Evolutionary conservation across 1,139 yeast genomes (phyloP).

Genomic region (Blastobotrys illinoisensis): DNA sequence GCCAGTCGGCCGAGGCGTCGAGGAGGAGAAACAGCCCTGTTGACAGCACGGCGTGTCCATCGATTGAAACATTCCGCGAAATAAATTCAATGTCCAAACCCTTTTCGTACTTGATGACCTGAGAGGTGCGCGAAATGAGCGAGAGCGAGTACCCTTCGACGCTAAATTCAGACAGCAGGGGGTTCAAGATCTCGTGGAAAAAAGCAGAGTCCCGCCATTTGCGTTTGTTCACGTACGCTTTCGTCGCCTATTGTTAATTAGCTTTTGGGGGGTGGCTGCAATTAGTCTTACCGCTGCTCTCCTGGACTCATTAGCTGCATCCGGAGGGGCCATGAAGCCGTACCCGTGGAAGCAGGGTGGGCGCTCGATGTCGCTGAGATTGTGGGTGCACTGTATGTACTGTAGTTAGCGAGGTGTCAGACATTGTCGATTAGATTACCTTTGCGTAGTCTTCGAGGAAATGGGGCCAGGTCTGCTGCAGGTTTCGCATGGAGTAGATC

Average conservation of each 20-base stretch:
- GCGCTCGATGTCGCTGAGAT: slow-evolving; percentile 49
- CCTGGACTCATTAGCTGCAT: slow-evolving; percentile 23
- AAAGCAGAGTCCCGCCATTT: slow-evolving; percentile 47
- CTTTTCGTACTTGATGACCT: slow-evolving; percentile 43
- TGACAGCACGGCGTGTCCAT: slow-evolving; percentile 62
- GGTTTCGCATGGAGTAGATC: slow-evolving; percentile 17
- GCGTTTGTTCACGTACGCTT: slow-evolving; percentile 36
- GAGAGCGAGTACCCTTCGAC: slow-evolving; percentile 55
- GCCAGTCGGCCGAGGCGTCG: slow-evolving; percentile 66
- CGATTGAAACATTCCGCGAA: slow-evolving; percentile 53
- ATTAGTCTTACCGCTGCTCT: slow-evolving; percentile 17
- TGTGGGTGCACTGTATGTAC: slow-evolving; percentile 43
- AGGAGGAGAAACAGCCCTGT: slow-evolving; percentile 46
- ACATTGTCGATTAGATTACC: neutral
- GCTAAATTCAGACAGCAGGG: slow-evolving; percentile 34
- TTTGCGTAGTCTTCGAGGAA: slow-evolving; percentile 55
- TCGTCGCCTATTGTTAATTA: slow-evolving; percentile 33
- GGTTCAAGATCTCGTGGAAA: slow-evolving; percentile 38
- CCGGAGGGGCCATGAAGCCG: slow-evolving; percentile 56
- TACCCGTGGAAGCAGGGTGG: slow-evolving; percentile 48
- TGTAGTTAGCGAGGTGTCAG: neutral
- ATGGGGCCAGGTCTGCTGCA: slow-evolving; percentile 48
- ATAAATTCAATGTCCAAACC: slow-evolving; percentile 38
- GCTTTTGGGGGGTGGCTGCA: too few species aligned
- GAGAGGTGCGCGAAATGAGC: slow-evolving; percentile 45